Evolutionary conservation across 768 basidiomycete species (phyloP), one percentile per base, ranked within the genome.

Genomic region (Lyophyllum atratum): DNA sequence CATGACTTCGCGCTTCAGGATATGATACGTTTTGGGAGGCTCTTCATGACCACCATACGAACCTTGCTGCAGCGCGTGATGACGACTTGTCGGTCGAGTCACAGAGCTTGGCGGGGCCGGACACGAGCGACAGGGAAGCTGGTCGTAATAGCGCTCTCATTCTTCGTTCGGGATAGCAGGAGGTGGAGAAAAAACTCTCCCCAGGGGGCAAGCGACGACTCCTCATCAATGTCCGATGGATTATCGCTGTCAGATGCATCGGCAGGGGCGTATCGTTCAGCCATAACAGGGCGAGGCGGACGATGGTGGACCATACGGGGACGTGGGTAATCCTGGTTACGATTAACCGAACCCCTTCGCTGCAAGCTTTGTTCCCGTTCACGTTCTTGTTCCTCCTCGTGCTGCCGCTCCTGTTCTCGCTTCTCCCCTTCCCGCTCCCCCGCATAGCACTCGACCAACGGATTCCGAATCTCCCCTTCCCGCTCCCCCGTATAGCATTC

Each of bases 341-440:
- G 61, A 54, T 61, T 61, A 54, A 66, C 64, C 17, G 70, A 67
- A 29, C 58, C 58, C 37, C 68, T 64, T 37, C 68, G n/a, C n/a
- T n/a, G 48, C 24, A 31, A 2, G 39, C 17, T n/a, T 40, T 40
- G 42, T 59, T 42, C 59, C 39, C 53, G 44, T 4, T 58, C 59
- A 25, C 40, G 33, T 58, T 39, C 52, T 6, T 34, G 37, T 34
- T 42, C 44, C 25, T 51, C 40, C 29, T 46, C 14, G 44, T 39
- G 10, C 26, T 24, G 28, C 45, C 39, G 24, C 44, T 52, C 50
- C 14, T 37, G 49, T n/a, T 58, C 51, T n/a, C 33, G 22, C 10
- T 26, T 31, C 28, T 52, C 50, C 25, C 42, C 19, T 40, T 26
- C 40, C 48, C 29, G 54, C 17, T 10, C 8, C 8, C n/a, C 22